Evolutionary conservation across 208 protist species (phyloP), one percentile per base, ranked within the genome.

Genomic region (Trypanosoma theileri): DNA sequence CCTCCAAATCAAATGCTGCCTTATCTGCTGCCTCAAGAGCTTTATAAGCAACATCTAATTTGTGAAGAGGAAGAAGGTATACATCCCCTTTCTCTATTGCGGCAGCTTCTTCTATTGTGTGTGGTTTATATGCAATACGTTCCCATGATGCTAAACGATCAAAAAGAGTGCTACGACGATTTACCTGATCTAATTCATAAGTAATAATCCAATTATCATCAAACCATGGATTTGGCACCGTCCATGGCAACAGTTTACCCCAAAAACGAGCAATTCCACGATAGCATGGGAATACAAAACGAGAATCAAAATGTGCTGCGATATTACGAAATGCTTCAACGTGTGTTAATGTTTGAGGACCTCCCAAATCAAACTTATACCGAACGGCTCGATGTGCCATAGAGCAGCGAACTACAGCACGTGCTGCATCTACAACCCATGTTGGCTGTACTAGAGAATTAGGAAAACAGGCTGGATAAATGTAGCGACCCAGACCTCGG

Each of bases 311-410:
- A 60, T 91, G 48, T 24, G 74, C 75, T 16, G 86, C 81, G 42
- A 95, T 90, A 53, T 81, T 65, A n/a, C 85, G 85, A 74, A 91
- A 94, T 26, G 81, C 81, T 53, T 97, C 89, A 54, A 94, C 81
- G 76, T 97, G 92, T 52, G 67, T 77, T 31, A 92, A 71, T 28
- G 86, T 95, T 75, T 96, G 79, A n/a, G 92, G 92, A 44, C 92
- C 92, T 46, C 92, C 89, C 61, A 97, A 84, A 71, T 97, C 92
- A 59, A 96, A 94, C 70, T 93, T 92, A 81, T 95, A 94, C 60
- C 89, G 86, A 41, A 97, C 90, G 1, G 90, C 88, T 50, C 89
- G 81, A 54, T 91, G 88, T 6, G 88, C 78, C 77, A 90, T 85
- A 65, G 86, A 88, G 69, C 82, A 88, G 48, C 88, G 87, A 51